Percentiles rank a stretch among this genome's conserved stretches.
These are phyloP conservation scores for Hippophae gyantsensis DNA, from an alignment of 306 rosid species.

Conservation along the genomic window DNA sequence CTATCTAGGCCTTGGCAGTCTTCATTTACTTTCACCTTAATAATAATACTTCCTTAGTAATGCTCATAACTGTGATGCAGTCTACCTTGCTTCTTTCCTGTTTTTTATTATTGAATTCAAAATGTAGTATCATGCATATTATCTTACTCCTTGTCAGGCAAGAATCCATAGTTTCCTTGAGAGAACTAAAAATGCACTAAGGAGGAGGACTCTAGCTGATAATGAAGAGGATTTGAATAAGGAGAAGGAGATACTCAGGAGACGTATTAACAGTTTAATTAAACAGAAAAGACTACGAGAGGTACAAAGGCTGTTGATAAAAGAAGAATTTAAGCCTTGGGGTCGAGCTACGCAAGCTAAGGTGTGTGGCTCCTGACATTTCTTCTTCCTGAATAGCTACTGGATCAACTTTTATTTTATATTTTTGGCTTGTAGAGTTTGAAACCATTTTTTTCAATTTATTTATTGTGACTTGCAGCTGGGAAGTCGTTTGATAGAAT, in stretches of 20 bases:
- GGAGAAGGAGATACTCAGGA: conserved; percentile 55
- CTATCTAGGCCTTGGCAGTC: not conserved
- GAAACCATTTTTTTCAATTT: conserved; percentile 16
- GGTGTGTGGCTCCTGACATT: conserved; percentile 29
- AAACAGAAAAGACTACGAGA: conserved; percentile 42
- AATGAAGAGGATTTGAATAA: conserved; percentile 30
- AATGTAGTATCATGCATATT: not conserved
- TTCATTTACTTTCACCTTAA: not conserved
- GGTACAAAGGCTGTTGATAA: conserved; percentile 49
- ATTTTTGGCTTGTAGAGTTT: conserved; percentile 11
- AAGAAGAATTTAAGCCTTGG: conserved; percentile 59
- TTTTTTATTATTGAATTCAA: not conserved
- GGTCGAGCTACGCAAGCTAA: conserved; percentile 68
- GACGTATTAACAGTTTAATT: conserved; percentile 50
- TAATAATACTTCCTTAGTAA: not conserved
- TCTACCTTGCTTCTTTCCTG: not conserved
- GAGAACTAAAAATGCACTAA: conserved; percentile 38
- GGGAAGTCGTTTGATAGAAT: conserved; percentile 63
- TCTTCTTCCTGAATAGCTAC: conserved; percentile 2
- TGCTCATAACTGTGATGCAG: not conserved
- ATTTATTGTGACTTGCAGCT: conserved; percentile 37
- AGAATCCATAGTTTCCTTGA: conserved; percentile 57
- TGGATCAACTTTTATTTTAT: not conserved
- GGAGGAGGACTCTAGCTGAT: conserved; percentile 28
- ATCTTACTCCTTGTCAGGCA: conserved; percentile 29